Base-by-base conservation (phyloP, 2,329 filamentous ascomycete genomes). In the Aspergillus sojae region DNA sequence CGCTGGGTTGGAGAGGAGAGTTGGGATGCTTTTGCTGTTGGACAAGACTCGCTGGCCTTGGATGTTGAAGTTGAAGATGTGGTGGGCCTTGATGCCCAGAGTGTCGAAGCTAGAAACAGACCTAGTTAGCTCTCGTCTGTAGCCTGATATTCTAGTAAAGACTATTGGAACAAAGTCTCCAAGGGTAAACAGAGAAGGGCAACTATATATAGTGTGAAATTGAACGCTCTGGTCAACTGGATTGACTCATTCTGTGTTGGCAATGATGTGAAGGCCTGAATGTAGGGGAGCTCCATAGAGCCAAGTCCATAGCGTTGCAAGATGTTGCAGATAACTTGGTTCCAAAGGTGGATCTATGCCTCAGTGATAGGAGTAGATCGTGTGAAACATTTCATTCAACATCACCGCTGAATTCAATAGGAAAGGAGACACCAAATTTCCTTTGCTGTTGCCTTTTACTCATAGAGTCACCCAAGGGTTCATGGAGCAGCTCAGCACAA, bases 1-100 rank as follows among this genome's bases (percentile, higher is more conserved):
- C 61, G 57, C 72, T 86, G 82, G 71, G 87, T 85, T 71, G 90
- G 83, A 68, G 88, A 84, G 81, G 92, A 87, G 69, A 87, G 80
- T 65, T 88, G 87, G 68, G 89, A 52, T 73, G 75, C 39, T 74
- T 77, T 50, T 72, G 70, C 26, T 71, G 69, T 23, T 74, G 74
- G 23, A 68, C 52, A 63, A 76, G 65, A 62, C 65, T 66, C 60
- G 67, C 63, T 64, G 74, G 64, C 50, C 74, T 71, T 39, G 71
- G 71, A 64, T 77, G 71, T 41, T 75, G 71, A 52, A 73, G 69
- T 61, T 75, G 73, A 59, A 70, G 65, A 56, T 72, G 72, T 30
- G 73, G 73, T 53, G 75, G 71, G 59, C 70, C 68, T 59, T 70
- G 71, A 61, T 75, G 76, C 28, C 65, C 68, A 63, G 73, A 61